A percentile compares a stretch with the other conserved stretches of the same genome.
These are phyloP conservation scores for Moesziomyces sp. DNA, from an alignment of 1,284 basidiomycete species.

Conservation along the genomic window DNA sequence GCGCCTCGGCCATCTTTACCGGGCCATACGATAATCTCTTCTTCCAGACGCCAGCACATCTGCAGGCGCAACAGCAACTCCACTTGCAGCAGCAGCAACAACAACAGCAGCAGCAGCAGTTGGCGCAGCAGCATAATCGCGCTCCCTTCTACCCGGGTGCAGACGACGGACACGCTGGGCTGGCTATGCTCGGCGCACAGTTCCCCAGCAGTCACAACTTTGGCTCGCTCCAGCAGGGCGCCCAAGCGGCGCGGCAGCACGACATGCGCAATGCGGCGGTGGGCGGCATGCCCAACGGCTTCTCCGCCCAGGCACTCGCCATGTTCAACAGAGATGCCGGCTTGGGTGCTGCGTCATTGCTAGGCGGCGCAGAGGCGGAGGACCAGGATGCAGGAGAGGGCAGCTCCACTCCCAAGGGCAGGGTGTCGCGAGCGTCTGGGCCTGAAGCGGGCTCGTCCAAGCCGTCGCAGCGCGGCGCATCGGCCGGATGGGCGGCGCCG, in stretches of 20 bases:
- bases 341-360: slow-evolving; percentile 18
- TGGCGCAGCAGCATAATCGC: slow-evolving; percentile 13
- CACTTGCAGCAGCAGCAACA: slow-evolving; percentile 1
- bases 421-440: neutral
- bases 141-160: slow-evolving; percentile 29
- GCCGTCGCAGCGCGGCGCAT: neutral
- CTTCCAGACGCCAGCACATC: slow-evolving; percentile 15
- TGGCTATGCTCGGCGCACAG: slow-evolving; percentile 42
- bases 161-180: slow-evolving; percentile 12
- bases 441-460: neutral
- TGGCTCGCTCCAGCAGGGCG: slow-evolving; percentile 19
- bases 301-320: slow-evolving; percentile 29
- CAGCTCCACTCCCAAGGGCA: slow-evolving; percentile 20
- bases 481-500: neutral
- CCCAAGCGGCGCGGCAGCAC: slow-evolving; percentile 14
- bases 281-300: slow-evolving; percentile 7
- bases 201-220: slow-evolving; percentile 59
- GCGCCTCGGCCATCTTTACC: slow-evolving; percentile 9
- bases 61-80: slow-evolving; percentile 9
- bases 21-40: slow-evolving; percentile 31
- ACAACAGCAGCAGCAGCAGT: slow-evolving; percentile 12
- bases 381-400: slow-evolving; percentile 7
- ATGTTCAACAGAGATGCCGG: slow-evolving; percentile 42
- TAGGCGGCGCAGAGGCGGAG: slow-evolving; percentile 1
- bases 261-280: neutral